A percentile compares a stretch with the other conserved stretches of the same genome.
These are phyloP conservation scores for Termitomyces sp. DNA, from an alignment of 768 basidiomycete genomes.

Conservation along the genomic window DNA sequence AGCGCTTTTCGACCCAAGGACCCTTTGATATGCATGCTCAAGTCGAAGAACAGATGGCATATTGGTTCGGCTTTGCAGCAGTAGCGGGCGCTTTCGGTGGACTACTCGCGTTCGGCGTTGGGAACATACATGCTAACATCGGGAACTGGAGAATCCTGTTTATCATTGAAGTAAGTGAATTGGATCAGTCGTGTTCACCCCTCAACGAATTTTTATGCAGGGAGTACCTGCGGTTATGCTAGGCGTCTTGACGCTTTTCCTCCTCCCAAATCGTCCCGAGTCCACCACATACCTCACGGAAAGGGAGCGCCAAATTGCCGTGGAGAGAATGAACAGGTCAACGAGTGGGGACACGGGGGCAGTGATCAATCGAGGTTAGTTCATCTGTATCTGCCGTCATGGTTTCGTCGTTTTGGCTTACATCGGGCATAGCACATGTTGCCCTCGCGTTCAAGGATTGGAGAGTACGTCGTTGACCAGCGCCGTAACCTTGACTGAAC, in stretches of 20 bases:
- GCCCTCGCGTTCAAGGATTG: conserved; percentile 63
- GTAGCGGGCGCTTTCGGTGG: conserved; percentile 84
- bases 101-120: conserved; percentile 76
- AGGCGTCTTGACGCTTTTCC: conserved; percentile 46
- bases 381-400: background rate
- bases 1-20: conserved; percentile 4
- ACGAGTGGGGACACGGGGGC: conserved; percentile 63
- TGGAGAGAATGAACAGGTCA: conserved; percentile 63
- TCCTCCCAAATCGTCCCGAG: conserved; percentile 70
- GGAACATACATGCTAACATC: conserved; percentile 47
- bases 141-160: conserved; percentile 62
- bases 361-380: conserved; percentile 53
- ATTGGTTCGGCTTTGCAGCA: conserved; percentile 84
- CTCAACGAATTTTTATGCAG: conserved; percentile 22
- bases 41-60: conserved; percentile 43
- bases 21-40: background rate
- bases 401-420: background rate
- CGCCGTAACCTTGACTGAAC: background rate
- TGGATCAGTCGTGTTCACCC: background rate
- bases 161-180: conserved; percentile 54
- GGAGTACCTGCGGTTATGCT: conserved; percentile 65
- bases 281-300: conserved; percentile 54
- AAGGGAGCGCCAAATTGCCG: conserved; percentile 50
- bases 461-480: conserved; percentile 40
- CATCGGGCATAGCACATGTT: conserved; percentile 45